These are phyloP conservation scores for Phytophthora melonis DNA, from an alignment of 352 stramenopile species.

Conservation along the genomic window DNA sequence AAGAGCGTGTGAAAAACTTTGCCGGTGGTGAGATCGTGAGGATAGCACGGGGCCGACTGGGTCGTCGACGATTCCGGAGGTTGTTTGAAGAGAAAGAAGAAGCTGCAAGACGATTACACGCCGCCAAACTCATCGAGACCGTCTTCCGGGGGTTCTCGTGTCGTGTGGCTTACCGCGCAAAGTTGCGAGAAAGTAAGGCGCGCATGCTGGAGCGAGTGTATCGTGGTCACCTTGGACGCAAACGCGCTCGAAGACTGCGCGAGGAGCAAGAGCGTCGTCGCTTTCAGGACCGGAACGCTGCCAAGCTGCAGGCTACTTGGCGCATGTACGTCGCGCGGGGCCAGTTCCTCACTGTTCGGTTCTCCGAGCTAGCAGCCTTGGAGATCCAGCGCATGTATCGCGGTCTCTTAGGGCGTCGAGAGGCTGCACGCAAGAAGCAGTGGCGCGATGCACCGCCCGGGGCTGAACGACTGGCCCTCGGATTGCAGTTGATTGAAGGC, in stretches of 20 bases:
- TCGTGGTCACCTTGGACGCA: slow-evolving; percentile 69
- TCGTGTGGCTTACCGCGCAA: slow-evolving; percentile 54
- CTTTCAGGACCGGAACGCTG: slow-evolving; percentile 66
- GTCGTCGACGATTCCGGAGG: slow-evolving; percentile 54
- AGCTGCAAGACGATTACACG: slow-evolving; percentile 29
- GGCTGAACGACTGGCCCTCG: slow-evolving; percentile 90
- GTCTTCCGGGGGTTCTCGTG: slow-evolving; percentile 73
- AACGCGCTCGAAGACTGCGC: slow-evolving; percentile 49
- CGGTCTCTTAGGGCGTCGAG: slow-evolving; percentile 78
- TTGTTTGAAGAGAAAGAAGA: slow-evolving; percentile 33
- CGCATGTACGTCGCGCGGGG: slow-evolving; percentile 85
- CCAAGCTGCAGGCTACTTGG: slow-evolving; percentile 91
- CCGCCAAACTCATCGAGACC: slow-evolving; percentile 68
- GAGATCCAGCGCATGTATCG: slow-evolving; percentile 94
- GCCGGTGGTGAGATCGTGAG: slow-evolving; percentile 74
- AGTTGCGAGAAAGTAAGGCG: slow-evolving; percentile 58
- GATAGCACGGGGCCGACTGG: slow-evolving; percentile 66
- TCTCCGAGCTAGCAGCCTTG: slow-evolving; percentile 78
- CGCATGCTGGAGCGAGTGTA: slow-evolving; percentile 74
- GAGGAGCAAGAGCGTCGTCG: slow-evolving; percentile 47
- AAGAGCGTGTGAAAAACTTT: slow-evolving; percentile 53
- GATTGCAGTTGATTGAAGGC: slow-evolving; percentile 92
- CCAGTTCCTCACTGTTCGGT: slow-evolving; percentile 67
- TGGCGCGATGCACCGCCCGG: slow-evolving; percentile 91
- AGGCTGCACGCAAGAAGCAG: slow-evolving; percentile 72